Base-by-base conservation (phyloP, 352 stramenopile genomes). In the Phytopythium ostracodes region DNA sequence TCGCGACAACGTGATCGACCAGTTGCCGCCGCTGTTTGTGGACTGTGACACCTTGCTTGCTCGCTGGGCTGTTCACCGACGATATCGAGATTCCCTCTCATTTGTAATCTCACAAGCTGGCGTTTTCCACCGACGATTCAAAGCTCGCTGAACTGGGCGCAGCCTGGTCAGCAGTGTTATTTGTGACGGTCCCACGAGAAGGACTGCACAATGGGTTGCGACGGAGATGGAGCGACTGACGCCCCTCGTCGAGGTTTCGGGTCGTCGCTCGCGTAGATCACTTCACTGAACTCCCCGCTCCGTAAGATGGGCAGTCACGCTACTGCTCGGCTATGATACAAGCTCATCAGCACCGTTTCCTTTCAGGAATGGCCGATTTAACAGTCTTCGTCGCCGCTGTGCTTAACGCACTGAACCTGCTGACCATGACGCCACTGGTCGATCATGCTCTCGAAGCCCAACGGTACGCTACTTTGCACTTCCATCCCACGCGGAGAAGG, bases 1-100 rank as follows among this genome's bases (percentile, higher is more conserved):
- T 36, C 66, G 68, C 44, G 73, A 76, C 52, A 73, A 80, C 63
- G 59, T 70, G 17, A 52, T 77, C 20, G 67, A 77, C 25, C 66
- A 71, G 27, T 64, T 80, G 24, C 62, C 64, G 12, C 65, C 62
- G 12, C 11, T 68, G 47, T 73, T 73, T 31, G 12, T 63, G n/a
- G 53, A 71, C 17, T 31, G 72, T 76, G 25, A 27, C 56, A 11
- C 7, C n/a, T 10, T 46, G 52, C 52, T 20, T 27, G 29, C 52
- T 4, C 14, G 33, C 33, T 38, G 35, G 18, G 2, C 25, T 53
- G 6, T 35, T 24, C 24, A 33, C 17, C 17, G 35, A 20, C 52
- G 52, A 49, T 51, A 29, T 31, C 29, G 29, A 33, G 7, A n/a
- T n/a, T n/a, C 29, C 29, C 7, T 7, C 29, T 33, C 7, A 7